A percentile compares a stretch with the other conserved stretches of the same genome.
Conservation (phyloP, 2,329 filamentous ascomycete genomes). For the Sporothrix curviconia region DNA sequence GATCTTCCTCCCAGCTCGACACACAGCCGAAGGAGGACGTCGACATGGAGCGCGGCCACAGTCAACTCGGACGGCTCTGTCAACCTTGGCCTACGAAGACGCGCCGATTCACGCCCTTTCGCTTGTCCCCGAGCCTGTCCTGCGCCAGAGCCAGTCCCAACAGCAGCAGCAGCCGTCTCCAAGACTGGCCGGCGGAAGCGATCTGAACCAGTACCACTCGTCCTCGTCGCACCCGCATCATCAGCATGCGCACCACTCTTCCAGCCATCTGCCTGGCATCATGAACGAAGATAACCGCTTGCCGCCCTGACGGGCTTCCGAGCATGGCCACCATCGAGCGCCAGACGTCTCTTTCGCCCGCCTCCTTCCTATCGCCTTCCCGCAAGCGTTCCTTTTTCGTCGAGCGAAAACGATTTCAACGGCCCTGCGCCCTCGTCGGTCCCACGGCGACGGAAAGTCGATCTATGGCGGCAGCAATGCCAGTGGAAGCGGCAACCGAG, state of each 20-base stretch:
- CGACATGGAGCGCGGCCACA: constrained; percentile 44
- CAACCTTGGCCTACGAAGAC: constrained; percentile 52
- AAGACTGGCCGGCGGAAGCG: constrained; percentile 30
- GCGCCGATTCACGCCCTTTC: constrained; percentile 38
- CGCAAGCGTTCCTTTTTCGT: constrained; percentile 64
- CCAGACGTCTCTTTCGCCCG: constrained; percentile 53
- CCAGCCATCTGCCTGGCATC: constrained; percentile 33
- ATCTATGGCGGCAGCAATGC: background rate
- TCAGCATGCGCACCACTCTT: constrained; percentile 19
- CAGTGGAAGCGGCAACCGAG: background rate
- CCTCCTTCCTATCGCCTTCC: constrained; percentile 51
- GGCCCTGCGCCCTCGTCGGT: background rate
- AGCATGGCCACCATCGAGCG: constrained; percentile 35
- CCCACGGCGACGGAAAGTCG: background rate
- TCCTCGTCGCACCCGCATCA: constrained; percentile 6
- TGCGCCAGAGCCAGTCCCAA: constrained; percentile 32
- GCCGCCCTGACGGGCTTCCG: constrained; percentile 47
- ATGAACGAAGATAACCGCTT: constrained; percentile 52
- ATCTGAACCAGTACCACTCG: constrained; percentile 45
- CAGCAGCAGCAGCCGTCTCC: constrained; percentile 33
- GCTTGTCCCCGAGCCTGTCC: constrained; percentile 41
- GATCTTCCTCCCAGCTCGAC: background rate
- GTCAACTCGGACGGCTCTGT: constrained; percentile 59
- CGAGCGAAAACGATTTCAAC: constrained; percentile 44
- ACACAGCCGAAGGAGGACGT: constrained; percentile 1